Conservation (phyloP, 169 alveolate species). For the Plasmodium yoelii region DNA sequence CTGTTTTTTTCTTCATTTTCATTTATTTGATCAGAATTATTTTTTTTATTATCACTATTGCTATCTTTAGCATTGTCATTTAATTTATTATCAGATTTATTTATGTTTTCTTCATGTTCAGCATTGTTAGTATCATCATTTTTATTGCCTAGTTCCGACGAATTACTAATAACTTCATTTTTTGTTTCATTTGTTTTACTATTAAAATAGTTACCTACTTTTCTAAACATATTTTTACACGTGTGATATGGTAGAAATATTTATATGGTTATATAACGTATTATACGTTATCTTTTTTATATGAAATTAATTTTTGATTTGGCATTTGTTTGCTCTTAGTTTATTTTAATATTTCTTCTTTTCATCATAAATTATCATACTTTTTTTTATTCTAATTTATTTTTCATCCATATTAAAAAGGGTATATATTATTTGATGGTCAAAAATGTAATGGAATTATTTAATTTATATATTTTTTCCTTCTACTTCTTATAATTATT, state of each 20-base stretch:
- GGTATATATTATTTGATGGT: too few relatives aligned
- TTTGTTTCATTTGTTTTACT: neutral
- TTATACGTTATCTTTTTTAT: conserved; percentile 1
- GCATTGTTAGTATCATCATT: neutral
- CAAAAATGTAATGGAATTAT: too few relatives aligned
- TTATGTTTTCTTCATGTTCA: neutral
- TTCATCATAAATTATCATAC: neutral
- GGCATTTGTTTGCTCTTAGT: neutral
- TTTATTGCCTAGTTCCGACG: neutral
- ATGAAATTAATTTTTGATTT: neutral
- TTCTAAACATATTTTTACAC: conserved; percentile 16
- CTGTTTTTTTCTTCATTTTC: conserved; percentile 13
- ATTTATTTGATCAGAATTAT: neutral
- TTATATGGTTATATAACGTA: neutral
- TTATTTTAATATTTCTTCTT: neutral
- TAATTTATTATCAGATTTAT: neutral
- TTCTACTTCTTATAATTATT: neutral
- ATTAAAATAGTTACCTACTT: conserved; percentile 35
- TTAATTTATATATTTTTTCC: neutral
- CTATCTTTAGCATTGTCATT: neutral
- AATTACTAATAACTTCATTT: neutral
- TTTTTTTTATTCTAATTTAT: conserved; percentile 11
- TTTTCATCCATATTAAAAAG: neutral
- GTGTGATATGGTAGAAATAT: neutral
- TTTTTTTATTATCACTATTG: neutral